Evolutionary conservation across 129 eudicot genomes (phyloP), one percentile per base, ranked within the genome.

Genomic region (Erigeron canadensis): DNA sequence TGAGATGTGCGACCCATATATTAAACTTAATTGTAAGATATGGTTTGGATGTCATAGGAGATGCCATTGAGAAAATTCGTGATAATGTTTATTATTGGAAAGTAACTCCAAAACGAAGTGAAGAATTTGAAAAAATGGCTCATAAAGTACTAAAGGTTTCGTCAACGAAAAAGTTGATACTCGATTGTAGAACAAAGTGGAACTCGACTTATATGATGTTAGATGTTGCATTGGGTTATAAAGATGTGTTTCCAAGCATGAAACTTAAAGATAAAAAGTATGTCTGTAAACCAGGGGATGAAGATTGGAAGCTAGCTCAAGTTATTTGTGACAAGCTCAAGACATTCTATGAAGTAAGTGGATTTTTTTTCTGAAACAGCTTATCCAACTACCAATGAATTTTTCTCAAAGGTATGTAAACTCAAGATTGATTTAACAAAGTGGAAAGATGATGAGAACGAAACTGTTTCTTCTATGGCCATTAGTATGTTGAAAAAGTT

Each of bases 121-220:
- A 55, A 19, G 65, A 23, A 5, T 60, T 60, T 60, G 12, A 60
- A 4, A 59, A 60, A 1, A 10, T 12, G 18, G 40, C 41, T 21
- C 65, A 42, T 4, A 21, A 58, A 18, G 34, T 28, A 28, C 63
- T 58, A 7, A 58, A 58, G n/a, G 9, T 19, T 9, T 40, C 39
- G 1, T 2, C 37, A 21, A 19, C 63, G 5, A 58, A 58, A 23
- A 58, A 58, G 39, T 58, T 58, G 15, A 12, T 21, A 18, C 6
- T 18, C 7, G 37, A 57, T 21, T 57, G 37, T 11, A 19, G 2
- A 19, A 57, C 63, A 21, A 57, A 11, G 15, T 57, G 39, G 63
- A 57, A 57, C 38, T 57, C 63, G 13, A 57, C 38, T 57, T 57
- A 57, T 22, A 57, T 57, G 63, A 57, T 57, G 63, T 57, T 57